phyloP scores from a whole-genome alignment of 768 basidiomycete species.

The Kwoniella pini region DNA sequence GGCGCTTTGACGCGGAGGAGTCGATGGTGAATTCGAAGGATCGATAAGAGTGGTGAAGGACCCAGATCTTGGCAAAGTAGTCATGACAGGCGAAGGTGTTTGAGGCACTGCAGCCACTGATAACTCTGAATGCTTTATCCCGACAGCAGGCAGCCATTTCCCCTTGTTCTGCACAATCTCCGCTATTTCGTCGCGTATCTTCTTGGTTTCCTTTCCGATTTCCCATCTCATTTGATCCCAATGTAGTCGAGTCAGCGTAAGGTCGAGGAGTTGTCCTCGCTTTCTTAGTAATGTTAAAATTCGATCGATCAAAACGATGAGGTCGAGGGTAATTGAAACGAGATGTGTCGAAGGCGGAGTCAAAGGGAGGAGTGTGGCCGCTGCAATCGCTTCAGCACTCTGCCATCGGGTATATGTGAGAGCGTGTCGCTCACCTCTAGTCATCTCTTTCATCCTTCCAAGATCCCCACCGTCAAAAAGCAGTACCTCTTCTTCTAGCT shows the following conservation, averaged over 20 bases:
- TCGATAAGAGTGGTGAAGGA: neutral
- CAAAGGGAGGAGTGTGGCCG: slow-evolving; percentile 39
- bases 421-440: slow-evolving; percentile 30
- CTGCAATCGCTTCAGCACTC: slow-evolving; percentile 6
- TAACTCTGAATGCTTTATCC: neutral
- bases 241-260: slow-evolving; percentile 19
- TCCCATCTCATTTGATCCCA: slow-evolving; percentile 41
- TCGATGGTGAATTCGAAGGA: neutral
- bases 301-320: slow-evolving; percentile 31
- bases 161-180: slow-evolving; percentile 21
- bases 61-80: too few species aligned
- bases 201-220: slow-evolving; percentile 21
- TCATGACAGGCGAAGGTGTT: too few species aligned
- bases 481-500: slow-evolving; percentile 42
- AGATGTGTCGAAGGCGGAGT: slow-evolving; percentile 45
- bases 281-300: slow-evolving; percentile 23
- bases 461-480: slow-evolving; percentile 48
- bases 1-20: neutral
- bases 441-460: slow-evolving; percentile 43
- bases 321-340: slow-evolving; percentile 41
- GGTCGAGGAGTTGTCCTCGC: slow-evolving; percentile 16
- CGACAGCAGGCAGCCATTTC: slow-evolving; percentile 12
- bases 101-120: neutral
- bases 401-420: neutral
- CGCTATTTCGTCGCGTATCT: slow-evolving; percentile 22